phyloP scores from a whole-genome alignment of 2,329 filamentous ascomycete species.

The Aspergillus ustus region DNA sequence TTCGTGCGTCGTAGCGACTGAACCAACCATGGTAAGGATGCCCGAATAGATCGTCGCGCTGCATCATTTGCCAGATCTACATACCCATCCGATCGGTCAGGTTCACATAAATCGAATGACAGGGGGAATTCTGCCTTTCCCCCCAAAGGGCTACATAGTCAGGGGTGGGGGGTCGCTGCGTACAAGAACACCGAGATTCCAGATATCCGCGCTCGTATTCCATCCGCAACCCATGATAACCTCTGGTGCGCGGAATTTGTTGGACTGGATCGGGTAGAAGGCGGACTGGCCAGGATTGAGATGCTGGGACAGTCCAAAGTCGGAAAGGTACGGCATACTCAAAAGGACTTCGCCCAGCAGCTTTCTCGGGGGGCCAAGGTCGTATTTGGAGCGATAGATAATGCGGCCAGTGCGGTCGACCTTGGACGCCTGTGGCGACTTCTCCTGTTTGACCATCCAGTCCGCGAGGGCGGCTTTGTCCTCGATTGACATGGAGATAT shows the following conservation, averaged over 20 bases:
- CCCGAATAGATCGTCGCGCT: slow-evolving; percentile 6
- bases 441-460: slow-evolving; percentile 28
- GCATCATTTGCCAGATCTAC: slow-evolving; percentile 16
- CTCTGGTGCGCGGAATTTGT: slow-evolving; percentile 41
- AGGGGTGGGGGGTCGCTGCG: not conserved
- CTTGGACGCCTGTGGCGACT: slow-evolving; percentile 19
- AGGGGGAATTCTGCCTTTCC: too few relatives aligned
- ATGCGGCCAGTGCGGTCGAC: slow-evolving; percentile 27
- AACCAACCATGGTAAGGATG: slow-evolving; percentile 1
- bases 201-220: slow-evolving; percentile 42
- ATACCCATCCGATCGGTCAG: too few relatives aligned
- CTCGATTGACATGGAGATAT: slow-evolving; percentile 43
- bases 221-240: slow-evolving; percentile 41
- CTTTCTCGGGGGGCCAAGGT: slow-evolving; percentile 32
- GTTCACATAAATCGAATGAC: not conserved
- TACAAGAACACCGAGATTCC: slow-evolving; percentile 43
- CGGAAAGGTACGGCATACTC: slow-evolving; percentile 33
- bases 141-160: too few relatives aligned
- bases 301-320: slow-evolving; percentile 35
- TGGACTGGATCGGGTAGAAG: slow-evolving; percentile 50
- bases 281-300: slow-evolving; percentile 9
- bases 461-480: slow-evolving; percentile 18
- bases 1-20: not conserved
- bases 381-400: slow-evolving; percentile 35
- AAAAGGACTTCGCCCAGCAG: slow-evolving; percentile 26